Percentiles rank a stretch among this genome's conserved stretches.
phyloP scores from a whole-genome alignment of 2,329 filamentous ascomycete species.

The Trichoderma sp. region DNA sequence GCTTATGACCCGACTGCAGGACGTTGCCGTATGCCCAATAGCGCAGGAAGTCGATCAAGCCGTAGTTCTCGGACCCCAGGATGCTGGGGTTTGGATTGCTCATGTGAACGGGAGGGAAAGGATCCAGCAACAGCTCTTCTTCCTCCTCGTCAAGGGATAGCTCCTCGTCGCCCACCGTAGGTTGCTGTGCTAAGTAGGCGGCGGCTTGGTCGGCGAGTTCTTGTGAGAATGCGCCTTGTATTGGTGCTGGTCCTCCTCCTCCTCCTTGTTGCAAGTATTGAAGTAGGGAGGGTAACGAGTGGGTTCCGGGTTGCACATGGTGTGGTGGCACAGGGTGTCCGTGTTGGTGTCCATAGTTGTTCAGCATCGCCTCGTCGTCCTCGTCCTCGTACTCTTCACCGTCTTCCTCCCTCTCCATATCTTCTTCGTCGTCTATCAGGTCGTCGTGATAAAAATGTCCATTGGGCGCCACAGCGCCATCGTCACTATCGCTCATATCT shows the following conservation, averaged over 20 bases:
- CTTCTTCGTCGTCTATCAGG: background rate
- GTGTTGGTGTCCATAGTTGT: background rate
- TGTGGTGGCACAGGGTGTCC: background rate
- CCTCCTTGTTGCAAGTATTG: slow-evolving; percentile 5
- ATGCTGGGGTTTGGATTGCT: slow-evolving; percentile 40
- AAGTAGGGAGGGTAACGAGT: background rate
- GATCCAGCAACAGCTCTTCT: background rate
- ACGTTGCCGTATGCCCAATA: slow-evolving; percentile 44
- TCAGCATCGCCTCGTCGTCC: background rate
- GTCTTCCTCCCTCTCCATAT: background rate
- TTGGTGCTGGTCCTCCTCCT: background rate
- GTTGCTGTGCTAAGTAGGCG: background rate
- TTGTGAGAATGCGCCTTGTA: background rate
- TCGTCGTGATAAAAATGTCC: background rate
- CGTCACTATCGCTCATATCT: slow-evolving; percentile 40
- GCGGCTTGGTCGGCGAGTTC: background rate
- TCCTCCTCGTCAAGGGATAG: slow-evolving; percentile 13
- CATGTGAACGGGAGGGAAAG: slow-evolving; percentile 27
- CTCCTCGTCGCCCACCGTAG: background rate
- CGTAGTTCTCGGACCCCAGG: slow-evolving; percentile 52
- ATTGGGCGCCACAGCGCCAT: slow-evolving; percentile 6
- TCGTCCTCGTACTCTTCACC: background rate
- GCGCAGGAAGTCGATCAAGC: slow-evolving; percentile 52
- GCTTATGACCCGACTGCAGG: slow-evolving; percentile 12
- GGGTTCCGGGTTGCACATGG: background rate